A percentile compares a stretch with the other conserved stretches of the same genome.
Conservation (phyloP, 2,329 filamentous ascomycete species). For the Colletotrichum limetticola region DNA sequence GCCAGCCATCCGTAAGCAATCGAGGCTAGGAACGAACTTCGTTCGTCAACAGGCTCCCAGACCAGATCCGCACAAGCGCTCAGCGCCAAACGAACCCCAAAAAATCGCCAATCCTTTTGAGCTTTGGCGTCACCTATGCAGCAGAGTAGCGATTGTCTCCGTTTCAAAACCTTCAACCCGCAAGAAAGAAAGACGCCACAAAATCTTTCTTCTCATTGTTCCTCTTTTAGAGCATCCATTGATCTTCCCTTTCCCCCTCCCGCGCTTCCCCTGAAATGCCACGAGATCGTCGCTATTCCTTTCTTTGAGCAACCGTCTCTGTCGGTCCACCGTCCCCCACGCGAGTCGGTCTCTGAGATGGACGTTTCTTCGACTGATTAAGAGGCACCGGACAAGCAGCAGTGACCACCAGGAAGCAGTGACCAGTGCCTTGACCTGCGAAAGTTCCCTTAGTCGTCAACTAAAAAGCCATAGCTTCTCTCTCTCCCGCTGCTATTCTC, state of each 20-base stretch:
- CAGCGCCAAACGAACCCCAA: neutral
- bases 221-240: neutral
- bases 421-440: neutral
- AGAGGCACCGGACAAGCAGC: neutral
- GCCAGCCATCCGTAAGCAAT: neutral
- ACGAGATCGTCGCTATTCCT: neutral
- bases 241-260: neutral
- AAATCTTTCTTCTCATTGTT: neutral
- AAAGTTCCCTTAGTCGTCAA: neutral
- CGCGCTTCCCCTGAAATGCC: neutral
- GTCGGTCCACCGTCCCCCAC: too few relatives aligned
- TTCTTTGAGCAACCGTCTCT: too few relatives aligned
- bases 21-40: neutral
- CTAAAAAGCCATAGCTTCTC: neutral
- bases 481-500: too few relatives aligned
- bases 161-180: neutral
- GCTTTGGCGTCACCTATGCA: neutral
- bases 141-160: neutral
- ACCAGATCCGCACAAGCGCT: neutral
- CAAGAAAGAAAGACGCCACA: neutral
- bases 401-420: neutral
- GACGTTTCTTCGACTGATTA: neutral
- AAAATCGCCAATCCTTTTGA: neutral
- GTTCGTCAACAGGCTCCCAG: neutral
- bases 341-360: neutral